Conservation (phyloP, 163 green algal genomes). For the Coccomyxa subellipsoidea region DNA sequence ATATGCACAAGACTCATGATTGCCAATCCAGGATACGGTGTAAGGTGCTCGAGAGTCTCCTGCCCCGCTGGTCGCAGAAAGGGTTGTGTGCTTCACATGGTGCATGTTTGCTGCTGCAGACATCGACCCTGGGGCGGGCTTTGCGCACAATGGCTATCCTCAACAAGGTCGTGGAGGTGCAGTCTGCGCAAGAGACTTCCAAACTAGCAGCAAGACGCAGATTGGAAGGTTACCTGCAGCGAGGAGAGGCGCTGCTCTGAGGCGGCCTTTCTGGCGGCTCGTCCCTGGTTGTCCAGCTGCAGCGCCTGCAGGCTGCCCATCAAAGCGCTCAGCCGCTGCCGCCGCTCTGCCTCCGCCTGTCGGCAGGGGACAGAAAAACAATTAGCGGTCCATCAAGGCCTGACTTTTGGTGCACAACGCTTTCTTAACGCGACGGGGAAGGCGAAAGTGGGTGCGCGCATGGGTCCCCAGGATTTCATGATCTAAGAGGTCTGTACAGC, state of each 20-base stretch:
- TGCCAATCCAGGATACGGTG: too few species aligned
- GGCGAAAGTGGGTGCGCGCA: too few species aligned
- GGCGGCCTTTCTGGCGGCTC: background rate
- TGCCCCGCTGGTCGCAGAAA: too few species aligned
- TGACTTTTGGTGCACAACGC: too few species aligned
- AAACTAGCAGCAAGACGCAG: background rate
- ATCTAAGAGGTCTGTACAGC: background rate
- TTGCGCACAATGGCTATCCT: background rate
- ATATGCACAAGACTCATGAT: too few species aligned
- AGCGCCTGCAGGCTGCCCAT: background rate
- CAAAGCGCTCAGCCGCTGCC: background rate
- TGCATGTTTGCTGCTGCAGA: background rate
- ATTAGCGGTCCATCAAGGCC: background rate
- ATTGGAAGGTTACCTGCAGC: background rate
- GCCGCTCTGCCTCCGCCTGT: background rate
- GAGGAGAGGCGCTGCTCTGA: background rate
- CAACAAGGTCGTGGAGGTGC: background rate
- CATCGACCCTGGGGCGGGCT: background rate
- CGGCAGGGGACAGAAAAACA: background rate
- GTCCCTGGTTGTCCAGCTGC: background rate
- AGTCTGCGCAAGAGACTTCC: background rate
- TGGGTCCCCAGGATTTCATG: background rate
- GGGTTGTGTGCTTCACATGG: too few species aligned
- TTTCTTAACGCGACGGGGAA: too few species aligned
- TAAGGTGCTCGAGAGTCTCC: too few species aligned